Base-by-base conservation (phyloP, 2,329 filamentous ascomycete genomes). In the Apiospora aurea region DNA sequence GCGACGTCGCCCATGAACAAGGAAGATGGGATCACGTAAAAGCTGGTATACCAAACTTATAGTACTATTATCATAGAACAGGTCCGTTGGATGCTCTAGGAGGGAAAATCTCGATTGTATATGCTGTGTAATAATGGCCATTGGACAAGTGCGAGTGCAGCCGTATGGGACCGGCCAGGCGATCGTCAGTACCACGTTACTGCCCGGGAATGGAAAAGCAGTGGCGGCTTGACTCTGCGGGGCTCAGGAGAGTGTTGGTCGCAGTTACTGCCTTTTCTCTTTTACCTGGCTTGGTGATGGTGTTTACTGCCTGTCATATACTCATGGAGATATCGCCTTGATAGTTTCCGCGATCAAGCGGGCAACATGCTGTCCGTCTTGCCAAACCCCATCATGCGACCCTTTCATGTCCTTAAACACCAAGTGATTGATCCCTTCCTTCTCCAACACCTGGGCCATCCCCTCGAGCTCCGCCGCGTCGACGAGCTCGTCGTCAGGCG, bases 351-450 rank as follows among this genome's bases (percentile, higher is more conserved):
- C 29, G 21, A 69, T 29, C 47, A 69, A 26, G 29, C 47, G 46
- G 34, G 68, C 68, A 26, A 57, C 47, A 21, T 69, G 47, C 18
- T 26, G 46, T 2, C 91, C 91, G 72, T 88, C 85, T 78, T 87
- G 78, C 89, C 91, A 93, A 2, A 92, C 83, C 74, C 87, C 86
- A 80, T 93, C 88, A 80, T 94, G 92, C 49, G 83, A 84, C 5
- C 89, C 92, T 11, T 79, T 80, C 69, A 91, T 78, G 75, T 89
- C 85, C 74, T 79, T 83, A 46, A 80, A 86, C 72, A 80, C 81
- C 79, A 81, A 74, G 29, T 85, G 43, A 4, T 73, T 76, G 74
- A 76, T 77, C 71, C 76, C 84, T 70, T 85, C 80, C 34, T 83
- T 80, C 46, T 80, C 77, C 51, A 92, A 80, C 69, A 83, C 82